Percentiles rank a stretch among this genome's conserved stretches.
Conservation (phyloP, 208 protist species). For the Sergeia podlipaevii region DNA sequence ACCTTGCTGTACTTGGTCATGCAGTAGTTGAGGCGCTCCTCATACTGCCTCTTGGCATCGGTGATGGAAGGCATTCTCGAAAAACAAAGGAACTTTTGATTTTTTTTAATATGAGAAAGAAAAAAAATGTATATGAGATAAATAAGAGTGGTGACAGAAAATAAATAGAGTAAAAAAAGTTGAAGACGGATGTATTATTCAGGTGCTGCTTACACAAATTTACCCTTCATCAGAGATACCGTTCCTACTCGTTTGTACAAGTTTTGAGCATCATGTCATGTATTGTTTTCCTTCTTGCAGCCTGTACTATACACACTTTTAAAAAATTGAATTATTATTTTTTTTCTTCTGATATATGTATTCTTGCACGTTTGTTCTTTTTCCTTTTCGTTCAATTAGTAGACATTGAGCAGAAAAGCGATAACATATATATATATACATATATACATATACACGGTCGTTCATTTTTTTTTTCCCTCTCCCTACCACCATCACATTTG, state of each 20-base stretch:
- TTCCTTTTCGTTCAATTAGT: too few relatives aligned
- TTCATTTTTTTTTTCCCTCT: too few relatives aligned
- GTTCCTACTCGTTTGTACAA: neutral
- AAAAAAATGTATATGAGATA: neutral
- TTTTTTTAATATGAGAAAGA: conserved; percentile 6
- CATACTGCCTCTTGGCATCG: conserved; percentile 81
- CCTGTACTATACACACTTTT: too few relatives aligned
- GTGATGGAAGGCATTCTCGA: conserved; percentile 54
- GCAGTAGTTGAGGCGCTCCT: conserved; percentile 87
- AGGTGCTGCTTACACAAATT: neutral
- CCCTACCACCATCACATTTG: too few relatives aligned
- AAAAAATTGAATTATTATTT: too few relatives aligned
- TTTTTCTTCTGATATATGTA: too few relatives aligned
- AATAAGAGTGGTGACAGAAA: neutral
- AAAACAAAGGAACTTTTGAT: conserved; percentile 4
- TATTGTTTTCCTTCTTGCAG: too few relatives aligned
- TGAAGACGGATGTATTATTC: conserved; percentile 27
- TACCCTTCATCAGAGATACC: neutral
- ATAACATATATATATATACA: too few relatives aligned
- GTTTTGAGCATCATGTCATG: too few relatives aligned
- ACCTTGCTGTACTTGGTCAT: conserved; percentile 95
- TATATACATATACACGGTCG: too few relatives aligned
- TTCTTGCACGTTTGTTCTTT: too few relatives aligned
- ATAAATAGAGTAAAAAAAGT: conserved; percentile 1
- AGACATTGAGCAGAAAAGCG: too few relatives aligned